Conservation (phyloP, 805 yeast genomes). For the Pichia exigua region DNA sequence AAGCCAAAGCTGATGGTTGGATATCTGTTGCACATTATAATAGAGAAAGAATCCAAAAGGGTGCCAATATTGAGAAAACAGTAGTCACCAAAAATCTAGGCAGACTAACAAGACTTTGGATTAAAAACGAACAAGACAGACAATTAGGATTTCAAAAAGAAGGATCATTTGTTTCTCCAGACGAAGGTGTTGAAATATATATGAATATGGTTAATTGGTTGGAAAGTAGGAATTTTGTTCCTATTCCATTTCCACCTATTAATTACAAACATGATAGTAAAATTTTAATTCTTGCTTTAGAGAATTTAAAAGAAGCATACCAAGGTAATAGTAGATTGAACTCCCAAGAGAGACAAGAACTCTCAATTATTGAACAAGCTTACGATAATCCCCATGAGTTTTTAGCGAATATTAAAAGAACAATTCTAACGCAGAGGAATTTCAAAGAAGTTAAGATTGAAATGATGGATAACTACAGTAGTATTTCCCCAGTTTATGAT, state of each 20-base stretch:
- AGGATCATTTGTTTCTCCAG: slow-evolving; percentile 82
- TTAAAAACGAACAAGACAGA: slow-evolving; percentile 84
- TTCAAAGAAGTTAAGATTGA: slow-evolving; percentile 84
- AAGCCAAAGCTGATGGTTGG: slow-evolving; percentile 98
- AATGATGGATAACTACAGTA: slow-evolving; percentile 86
- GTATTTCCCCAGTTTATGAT: slow-evolving; percentile 76
- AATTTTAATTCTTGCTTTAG: slow-evolving; percentile 80
- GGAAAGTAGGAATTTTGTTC: slow-evolving; percentile 71
- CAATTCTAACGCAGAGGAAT: slow-evolving; percentile 77
- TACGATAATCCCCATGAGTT: slow-evolving; percentile 96
- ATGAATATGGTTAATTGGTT: slow-evolving; percentile 89
- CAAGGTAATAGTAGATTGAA: slow-evolving; percentile 70
- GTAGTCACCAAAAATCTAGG: slow-evolving; percentile 92
- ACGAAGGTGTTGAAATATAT: slow-evolving; percentile 82
- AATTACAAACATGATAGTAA: slow-evolving; percentile 92
- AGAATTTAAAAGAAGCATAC: slow-evolving; percentile 74
- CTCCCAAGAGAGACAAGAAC: slow-evolving; percentile 83
- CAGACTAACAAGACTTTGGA: slow-evolving; percentile 84
- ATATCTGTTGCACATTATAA: slow-evolving; percentile 86
- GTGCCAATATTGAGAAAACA: slow-evolving; percentile 91
- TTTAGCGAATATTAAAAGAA: slow-evolving; percentile 73
- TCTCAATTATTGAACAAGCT: slow-evolving; percentile 90
- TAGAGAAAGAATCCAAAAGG: slow-evolving; percentile 78
- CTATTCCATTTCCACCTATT: slow-evolving; percentile 90
- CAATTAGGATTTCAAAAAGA: slow-evolving; percentile 71